A percentile compares a stretch with the other conserved stretches of the same genome.
phyloP scores from a whole-genome alignment of 257 asterid genomes.

The Salvia miltiorrhiza region DNA sequence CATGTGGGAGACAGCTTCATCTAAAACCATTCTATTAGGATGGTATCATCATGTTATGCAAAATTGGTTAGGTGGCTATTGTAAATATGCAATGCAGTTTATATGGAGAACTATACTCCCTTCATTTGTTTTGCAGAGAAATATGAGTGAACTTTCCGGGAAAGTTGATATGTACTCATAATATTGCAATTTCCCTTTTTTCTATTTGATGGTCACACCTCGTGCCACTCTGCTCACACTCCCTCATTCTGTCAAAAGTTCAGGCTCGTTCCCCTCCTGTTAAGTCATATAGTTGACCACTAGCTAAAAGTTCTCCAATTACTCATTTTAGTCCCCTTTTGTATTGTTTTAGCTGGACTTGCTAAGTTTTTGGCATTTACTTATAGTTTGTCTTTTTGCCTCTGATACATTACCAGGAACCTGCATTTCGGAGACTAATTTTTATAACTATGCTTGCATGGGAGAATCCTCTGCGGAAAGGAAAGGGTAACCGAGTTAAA shows the following conservation, averaged over 20 bases:
- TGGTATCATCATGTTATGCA: not conserved
- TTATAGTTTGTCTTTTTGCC: conserved; percentile 20
- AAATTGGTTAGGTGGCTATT: not conserved
- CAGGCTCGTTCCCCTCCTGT: too few species aligned
- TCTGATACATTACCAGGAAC: conserved; percentile 67
- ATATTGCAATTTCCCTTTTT: not conserved
- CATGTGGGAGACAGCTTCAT: not conserved
- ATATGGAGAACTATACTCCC: too few species aligned
- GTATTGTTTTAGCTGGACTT: not conserved
- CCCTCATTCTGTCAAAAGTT: not conserved
- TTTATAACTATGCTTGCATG: conserved; percentile 94
- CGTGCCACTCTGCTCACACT: not conserved
- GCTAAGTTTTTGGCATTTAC: conserved; percentile 8
- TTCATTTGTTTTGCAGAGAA: too few species aligned
- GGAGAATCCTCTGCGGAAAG: conserved; percentile 72
- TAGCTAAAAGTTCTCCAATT: not conserved
- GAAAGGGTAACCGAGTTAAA: conserved; percentile 35
- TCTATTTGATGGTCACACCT: not conserved
- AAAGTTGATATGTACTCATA: not conserved
- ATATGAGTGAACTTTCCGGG: too few species aligned
- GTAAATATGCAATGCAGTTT: too few species aligned
- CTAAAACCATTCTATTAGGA: too few species aligned
- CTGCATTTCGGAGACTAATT: conserved; percentile 78
- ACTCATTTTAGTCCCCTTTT: not conserved
- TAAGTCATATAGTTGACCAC: too few species aligned